Percentiles rank a stretch among this genome's conserved stretches.
Conservation (phyloP, 495 filamentous ascomycete species). For the Neurospora sp. region DNA sequence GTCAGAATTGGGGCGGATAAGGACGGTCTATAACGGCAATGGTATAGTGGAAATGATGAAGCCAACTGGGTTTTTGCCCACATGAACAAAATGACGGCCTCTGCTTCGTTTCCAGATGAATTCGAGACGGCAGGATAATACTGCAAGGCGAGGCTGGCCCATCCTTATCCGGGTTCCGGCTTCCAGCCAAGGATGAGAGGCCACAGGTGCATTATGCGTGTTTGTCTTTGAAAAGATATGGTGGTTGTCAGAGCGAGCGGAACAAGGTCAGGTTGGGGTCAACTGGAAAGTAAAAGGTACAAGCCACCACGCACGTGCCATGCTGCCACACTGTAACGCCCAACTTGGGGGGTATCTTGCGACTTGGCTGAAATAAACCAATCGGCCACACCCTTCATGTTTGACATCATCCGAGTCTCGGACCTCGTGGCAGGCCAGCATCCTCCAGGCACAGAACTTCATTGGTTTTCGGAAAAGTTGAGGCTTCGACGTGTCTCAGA, state of each 20-base stretch:
- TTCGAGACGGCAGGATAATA: conserved; percentile 18
- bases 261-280: neutral
- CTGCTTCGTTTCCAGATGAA: conserved; percentile 17
- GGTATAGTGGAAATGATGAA: neutral
- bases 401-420: neutral
- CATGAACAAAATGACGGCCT: conserved; percentile 17
- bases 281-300: neutral
- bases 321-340: neutral
- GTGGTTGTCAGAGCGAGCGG: no score
- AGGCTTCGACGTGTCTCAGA: neutral
- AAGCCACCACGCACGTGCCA: neutral
- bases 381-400: neutral
- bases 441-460: neutral
- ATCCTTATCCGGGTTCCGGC: neutral
- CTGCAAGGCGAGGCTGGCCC: conserved; percentile 9
- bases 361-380: neutral
- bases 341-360: neutral
- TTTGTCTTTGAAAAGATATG: no score
- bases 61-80: conserved; percentile 4
- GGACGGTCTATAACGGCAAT: neutral
- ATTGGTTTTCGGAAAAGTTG: neutral
- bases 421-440: neutral
- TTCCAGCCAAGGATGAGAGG: neutral
- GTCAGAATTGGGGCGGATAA: neutral
- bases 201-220: neutral